Base-by-base conservation (phyloP, 1,139 yeast species). In the Saccharomyces hybrid region DNA sequence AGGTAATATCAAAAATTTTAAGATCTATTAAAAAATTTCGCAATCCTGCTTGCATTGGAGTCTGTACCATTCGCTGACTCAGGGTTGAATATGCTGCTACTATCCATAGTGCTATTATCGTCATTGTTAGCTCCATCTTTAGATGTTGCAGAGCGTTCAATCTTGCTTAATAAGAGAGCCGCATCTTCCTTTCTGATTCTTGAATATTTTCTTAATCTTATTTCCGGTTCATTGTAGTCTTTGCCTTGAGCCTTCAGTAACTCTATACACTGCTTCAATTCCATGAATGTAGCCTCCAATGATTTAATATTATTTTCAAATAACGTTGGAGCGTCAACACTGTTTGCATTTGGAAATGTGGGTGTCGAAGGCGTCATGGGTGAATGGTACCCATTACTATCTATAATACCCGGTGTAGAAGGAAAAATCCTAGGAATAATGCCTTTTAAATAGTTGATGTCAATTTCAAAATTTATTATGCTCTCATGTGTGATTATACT, bases 131-230 rank as follows among this genome's bases (percentile, higher is more conserved):
- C 23, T 46, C 34, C 31, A 3, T 27, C 47, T 8, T 5, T 13
- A 25, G 47, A 8, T n/a, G 47, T 5, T 8, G 6, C 31, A 11
- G n/a, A 46, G 16, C 54, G 48, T 31, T 56, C 58, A 16, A 64
- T 63, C 60, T 82, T 83, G 28, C 74, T 73, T 26, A 83, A 69
- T 55, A 84, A 68, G 16, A 67, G 62, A 50, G 75, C 69, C 2
- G 88, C 89, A 54, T 78, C 79, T 50, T 82, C 86, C 0, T 83
- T 81, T 57, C 78, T 79, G 48, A 86, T 75, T 48, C 86, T 78
- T 56, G 82, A 82, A 63, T 79, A 86, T 56, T 80, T 80, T 60
- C 82, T 78, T 78, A 78, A 75, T 59, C 89, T 75, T 9, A 75
- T 68, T 28, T 76, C 73, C 23, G 79, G 78, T 59, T 82, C 83